These are phyloP conservation scores for Nicotiana paniculata DNA, from an alignment of 257 asterid species.

Conservation along the genomic window DNA sequence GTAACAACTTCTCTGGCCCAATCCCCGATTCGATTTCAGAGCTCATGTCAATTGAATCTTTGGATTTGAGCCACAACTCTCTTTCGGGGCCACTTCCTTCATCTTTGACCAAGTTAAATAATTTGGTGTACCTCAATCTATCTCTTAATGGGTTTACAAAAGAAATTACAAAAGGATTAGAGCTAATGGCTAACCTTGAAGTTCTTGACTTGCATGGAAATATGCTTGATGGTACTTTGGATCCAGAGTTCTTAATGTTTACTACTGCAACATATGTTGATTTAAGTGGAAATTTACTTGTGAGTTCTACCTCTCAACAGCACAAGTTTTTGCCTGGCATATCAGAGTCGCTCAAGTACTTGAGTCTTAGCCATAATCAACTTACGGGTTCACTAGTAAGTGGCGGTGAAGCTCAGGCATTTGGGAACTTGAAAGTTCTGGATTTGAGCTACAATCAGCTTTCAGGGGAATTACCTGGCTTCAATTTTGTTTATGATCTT, in stretches of 20 bases:
- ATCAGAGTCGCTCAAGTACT: constrained; percentile 53
- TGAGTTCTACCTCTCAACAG: constrained; percentile 38
- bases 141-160: constrained; percentile 61
- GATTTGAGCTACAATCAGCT: constrained; percentile 94
- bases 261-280: constrained; percentile 73
- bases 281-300: constrained; percentile 70
- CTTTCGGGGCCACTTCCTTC: constrained; percentile 71
- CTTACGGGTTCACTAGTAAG: constrained; percentile 66
- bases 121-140: constrained; percentile 63
- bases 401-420: constrained; percentile 51
- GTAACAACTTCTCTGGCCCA: constrained; percentile 78
- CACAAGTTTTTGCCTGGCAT: constrained; percentile 46
- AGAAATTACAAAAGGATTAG: constrained; percentile 75
- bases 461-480: constrained; percentile 84
- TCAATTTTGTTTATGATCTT: constrained; percentile 81
- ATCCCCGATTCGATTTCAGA: constrained; percentile 65
- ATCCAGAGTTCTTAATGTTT: constrained; percentile 54
- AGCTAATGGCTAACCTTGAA: constrained; percentile 66
- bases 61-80: constrained; percentile 78
- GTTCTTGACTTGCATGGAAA: constrained; percentile 84
- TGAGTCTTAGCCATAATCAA: constrained; percentile 74
- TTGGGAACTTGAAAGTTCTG: constrained; percentile 68
- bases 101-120: constrained; percentile 47
- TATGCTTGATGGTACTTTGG: constrained; percentile 73
- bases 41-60: constrained; percentile 53